Evolutionary conservation across 192 early-diverging fungal species (phyloP), one percentile per base, ranked within the genome.

Genomic region (Podila clonocystis): DNA sequence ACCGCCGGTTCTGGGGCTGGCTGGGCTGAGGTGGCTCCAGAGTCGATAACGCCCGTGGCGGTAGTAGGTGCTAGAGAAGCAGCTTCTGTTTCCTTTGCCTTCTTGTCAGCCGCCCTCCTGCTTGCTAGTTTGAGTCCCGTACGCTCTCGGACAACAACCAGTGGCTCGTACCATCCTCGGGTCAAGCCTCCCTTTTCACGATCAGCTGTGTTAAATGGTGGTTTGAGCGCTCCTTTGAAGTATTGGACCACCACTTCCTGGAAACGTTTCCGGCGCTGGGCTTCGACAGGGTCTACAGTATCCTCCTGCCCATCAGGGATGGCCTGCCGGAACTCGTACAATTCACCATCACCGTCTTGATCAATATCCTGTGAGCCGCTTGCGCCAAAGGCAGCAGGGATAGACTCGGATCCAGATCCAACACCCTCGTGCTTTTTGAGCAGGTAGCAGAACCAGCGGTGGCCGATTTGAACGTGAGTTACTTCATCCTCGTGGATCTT

Each of bases 201-300:
- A 49, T 88, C 91, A 33, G 60, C 82, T 36, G 88, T 88, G 79
- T 92, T 92, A 72, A 92, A 92, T 58, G 91, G 91, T 8, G 91
- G 91, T 67, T 91, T 92, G 20, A 91, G 63, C 5, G 67, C 75
- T 24, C 91, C 91, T 24, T 82, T 65, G 63, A 91, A 92, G 36
- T 87, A 72, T 24, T 80, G 75, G 1, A 80, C 65, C 12, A 86
- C 74, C 11, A 82, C 75, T 38, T 68, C 72, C 48, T 73, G 72
- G 65, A 84, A 86, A 24, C 68, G 59, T 26, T 73, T 80, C 49
- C 77, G 65, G 9, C 77, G 58, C 50, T 63, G 77, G 9, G 70
- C 70, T 50, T 80, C 77, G 4, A 55, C 67, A 60, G 66, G 77
- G 48, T 73, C 70, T 8, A 80, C 77, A 7, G 72, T 61, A 52